phyloP scores from a whole-genome alignment of 192 early-diverging fungal genomes.

The Backusella macrospora region DNA sequence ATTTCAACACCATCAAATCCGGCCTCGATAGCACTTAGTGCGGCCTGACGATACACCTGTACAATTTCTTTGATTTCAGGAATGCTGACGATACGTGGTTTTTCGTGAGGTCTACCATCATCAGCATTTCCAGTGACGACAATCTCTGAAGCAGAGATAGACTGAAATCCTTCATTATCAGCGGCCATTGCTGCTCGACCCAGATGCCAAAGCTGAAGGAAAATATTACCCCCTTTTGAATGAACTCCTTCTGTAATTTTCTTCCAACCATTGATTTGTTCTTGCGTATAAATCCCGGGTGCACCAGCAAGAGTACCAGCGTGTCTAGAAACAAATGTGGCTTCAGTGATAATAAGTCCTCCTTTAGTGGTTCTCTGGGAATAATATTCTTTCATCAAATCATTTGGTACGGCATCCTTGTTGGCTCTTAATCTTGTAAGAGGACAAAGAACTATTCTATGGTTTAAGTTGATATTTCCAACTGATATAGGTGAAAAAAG shows the following conservation, averaged over 20 bases:
- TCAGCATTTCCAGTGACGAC: slow-evolving; percentile 8
- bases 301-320: slow-evolving; percentile 25
- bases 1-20: slow-evolving; percentile 93
- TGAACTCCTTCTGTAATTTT: slow-evolving; percentile 57
- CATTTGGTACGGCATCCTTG: slow-evolving; percentile 17
- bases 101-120: slow-evolving; percentile 14
- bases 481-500: slow-evolving; percentile 31
- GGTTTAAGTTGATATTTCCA: slow-evolving; percentile 17
- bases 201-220: slow-evolving; percentile 55
- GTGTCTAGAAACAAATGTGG: slow-evolving; percentile 18
- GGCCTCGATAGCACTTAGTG: slow-evolving; percentile 71
- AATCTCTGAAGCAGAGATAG: slow-evolving; percentile 33
- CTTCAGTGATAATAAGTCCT: slow-evolving; percentile 34
- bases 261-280: slow-evolving; percentile 56
- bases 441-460: slow-evolving; percentile 30
- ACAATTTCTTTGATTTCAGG: slow-evolving; percentile 15
- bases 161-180: not conserved
- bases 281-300: slow-evolving; percentile 42
- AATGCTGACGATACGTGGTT: slow-evolving; percentile 22
- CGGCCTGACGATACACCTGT: slow-evolving; percentile 42
- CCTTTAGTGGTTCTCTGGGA: slow-evolving; percentile 26
- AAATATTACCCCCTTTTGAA: slow-evolving; percentile 56
- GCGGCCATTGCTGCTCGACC: slow-evolving; percentile 13
- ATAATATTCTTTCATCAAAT: slow-evolving; percentile 25
- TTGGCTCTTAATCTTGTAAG: slow-evolving; percentile 21